These are phyloP conservation scores for Clavispora santaluciae DNA, from an alignment of 805 yeast species.

Conservation along the genomic window DNA sequence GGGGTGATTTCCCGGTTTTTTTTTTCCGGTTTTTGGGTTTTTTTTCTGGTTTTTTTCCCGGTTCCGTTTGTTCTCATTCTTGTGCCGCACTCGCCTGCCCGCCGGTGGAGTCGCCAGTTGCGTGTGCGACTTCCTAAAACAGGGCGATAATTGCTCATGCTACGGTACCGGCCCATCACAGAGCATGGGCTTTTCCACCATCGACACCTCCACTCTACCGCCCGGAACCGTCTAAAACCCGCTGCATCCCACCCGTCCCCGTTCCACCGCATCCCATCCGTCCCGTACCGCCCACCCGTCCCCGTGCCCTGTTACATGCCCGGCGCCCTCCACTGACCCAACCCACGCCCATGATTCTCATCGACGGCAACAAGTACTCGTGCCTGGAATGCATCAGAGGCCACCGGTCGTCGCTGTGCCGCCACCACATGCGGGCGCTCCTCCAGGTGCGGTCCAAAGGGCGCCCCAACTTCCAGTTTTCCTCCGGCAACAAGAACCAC, in stretches of 20 bases:
- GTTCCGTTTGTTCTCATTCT: neutral
- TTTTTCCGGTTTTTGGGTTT: no score
- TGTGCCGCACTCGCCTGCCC: neutral
- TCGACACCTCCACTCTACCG: no score
- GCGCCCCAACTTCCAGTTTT: slow-evolving; percentile 59
- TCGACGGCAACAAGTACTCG: slow-evolving; percentile 75
- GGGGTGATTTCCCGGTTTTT: no score
- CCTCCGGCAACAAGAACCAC: slow-evolving; percentile 44
- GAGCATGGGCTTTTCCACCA: neutral
- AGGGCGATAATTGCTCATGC: neutral
- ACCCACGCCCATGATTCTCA: slow-evolving; percentile 55
- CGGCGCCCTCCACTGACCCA: neutral
- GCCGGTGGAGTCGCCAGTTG: neutral
- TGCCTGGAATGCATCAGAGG: slow-evolving; percentile 89
- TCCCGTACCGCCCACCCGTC: neutral
- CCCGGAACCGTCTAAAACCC: no score
- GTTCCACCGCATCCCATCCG: neutral
- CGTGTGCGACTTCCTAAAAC: neutral
- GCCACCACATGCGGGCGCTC: slow-evolving; percentile 72
- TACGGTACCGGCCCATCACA: neutral
- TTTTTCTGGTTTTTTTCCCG: neutral
- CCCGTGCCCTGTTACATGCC: neutral
- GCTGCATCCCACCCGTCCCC: no score
- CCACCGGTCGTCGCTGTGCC: slow-evolving; percentile 83
- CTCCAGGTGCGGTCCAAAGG: slow-evolving; percentile 90